Conservation (phyloP, 2,329 filamentous ascomycete genomes). For the Aspergillus aculeatinus region DNA sequence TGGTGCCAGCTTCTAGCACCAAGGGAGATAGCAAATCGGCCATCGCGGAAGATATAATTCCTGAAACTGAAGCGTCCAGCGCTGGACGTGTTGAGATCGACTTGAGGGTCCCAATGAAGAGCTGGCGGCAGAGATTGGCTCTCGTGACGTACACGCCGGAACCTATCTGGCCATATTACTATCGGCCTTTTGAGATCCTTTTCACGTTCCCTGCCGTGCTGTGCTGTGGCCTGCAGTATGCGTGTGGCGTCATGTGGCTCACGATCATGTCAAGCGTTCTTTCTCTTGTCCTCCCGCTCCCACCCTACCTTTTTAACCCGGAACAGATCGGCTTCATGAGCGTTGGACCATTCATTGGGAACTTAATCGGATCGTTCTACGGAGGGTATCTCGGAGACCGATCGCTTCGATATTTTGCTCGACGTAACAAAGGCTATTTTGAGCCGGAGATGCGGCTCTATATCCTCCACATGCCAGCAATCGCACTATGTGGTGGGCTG, state of each 20-base stretch:
- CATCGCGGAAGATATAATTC: constrained; percentile 12
- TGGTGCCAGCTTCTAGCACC: background rate
- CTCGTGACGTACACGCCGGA: constrained; percentile 26
- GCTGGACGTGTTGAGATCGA: constrained; percentile 26
- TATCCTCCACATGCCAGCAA: constrained; percentile 33
- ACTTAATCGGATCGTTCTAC: constrained; percentile 41
- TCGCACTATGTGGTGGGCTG: constrained; percentile 44
- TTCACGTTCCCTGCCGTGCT: constrained; percentile 41
- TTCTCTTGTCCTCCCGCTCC: constrained; percentile 37
- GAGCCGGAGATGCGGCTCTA: constrained; percentile 52
- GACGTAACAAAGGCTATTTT: constrained; percentile 47
- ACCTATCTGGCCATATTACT: constrained; percentile 32
- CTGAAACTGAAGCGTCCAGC: constrained; percentile 11
- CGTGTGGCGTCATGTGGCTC: constrained; percentile 39
- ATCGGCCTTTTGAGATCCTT: constrained; percentile 33
- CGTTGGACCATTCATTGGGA: constrained; percentile 40
- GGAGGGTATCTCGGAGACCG: constrained; percentile 43
- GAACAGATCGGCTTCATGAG: constrained; percentile 36
- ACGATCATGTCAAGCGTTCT: constrained; percentile 32
- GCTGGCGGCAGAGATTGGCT: constrained; percentile 28
- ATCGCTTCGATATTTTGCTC: constrained; percentile 44
- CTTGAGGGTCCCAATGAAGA: constrained; percentile 24
- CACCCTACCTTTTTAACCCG: constrained; percentile 34
- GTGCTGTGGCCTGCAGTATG: constrained; percentile 44
- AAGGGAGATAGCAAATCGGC: background rate